Conservation (phyloP, 1,139 yeast species). For the Kurtzmaniella quercitrusa region DNA sequence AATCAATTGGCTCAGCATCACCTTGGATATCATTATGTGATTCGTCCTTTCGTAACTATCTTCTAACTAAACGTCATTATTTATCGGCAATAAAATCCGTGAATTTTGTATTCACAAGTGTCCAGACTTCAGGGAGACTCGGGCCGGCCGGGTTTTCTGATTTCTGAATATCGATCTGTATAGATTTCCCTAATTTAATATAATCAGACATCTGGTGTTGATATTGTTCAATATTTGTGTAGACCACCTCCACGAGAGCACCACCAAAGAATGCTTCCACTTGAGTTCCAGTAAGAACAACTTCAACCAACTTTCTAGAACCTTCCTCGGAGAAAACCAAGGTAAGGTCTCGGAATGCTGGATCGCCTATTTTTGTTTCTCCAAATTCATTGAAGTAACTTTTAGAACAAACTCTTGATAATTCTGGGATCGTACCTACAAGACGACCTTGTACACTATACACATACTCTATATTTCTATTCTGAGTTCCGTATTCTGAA, state of each 20-base stretch:
- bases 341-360: conserved; percentile 19
- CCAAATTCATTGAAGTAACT: conserved; percentile 11
- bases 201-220: neutral
- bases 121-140: conserved; percentile 8
- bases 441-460: conserved; percentile 16
- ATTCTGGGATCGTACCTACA: conserved; percentile 18
- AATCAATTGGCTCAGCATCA: too few relatives aligned
- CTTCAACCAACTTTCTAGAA: conserved; percentile 2
- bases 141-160: neutral
- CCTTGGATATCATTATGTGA: too few relatives aligned
- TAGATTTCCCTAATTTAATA: neutral
- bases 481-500: too few relatives aligned
- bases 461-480: too few relatives aligned
- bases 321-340: conserved; percentile 16
- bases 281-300: conserved; percentile 5
- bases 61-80: too few relatives aligned
- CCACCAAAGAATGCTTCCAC: conserved; percentile 12
- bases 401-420: conserved; percentile 23
- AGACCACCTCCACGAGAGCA: conserved; percentile 18
- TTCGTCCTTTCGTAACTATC: too few relatives aligned
- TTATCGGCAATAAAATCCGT: conserved; percentile 1
- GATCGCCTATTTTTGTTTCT: conserved; percentile 17
- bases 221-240: conserved; percentile 10
- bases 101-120: conserved; percentile 6
- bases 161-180: conserved; percentile 1